These are phyloP conservation scores for Mucor plumbeus DNA, from an alignment of 371 early-diverging fungal species.

Conservation along the genomic window DNA sequence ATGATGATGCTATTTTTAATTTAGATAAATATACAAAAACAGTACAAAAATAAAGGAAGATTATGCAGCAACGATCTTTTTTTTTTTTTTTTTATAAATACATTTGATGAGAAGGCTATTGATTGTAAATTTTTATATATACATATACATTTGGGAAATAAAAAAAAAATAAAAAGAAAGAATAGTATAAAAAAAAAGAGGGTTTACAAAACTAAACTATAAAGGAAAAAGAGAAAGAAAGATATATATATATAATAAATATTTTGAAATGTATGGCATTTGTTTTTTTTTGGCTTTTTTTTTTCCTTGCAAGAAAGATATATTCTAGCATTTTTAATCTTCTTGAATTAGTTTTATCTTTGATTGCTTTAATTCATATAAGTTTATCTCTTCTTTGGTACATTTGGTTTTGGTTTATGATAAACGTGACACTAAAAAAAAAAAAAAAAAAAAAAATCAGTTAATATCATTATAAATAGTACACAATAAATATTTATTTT, in stretches of 20 bases:
- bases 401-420: conserved; percentile 72
- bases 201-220: neutral
- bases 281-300: neutral
- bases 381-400: conserved; percentile 31
- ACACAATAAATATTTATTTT: conserved; percentile 16
- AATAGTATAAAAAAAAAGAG: neutral
- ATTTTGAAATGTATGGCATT: neutral
- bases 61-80: neutral
- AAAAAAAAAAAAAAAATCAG: neutral
- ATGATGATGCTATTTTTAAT: neutral
- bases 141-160: conserved; percentile 6
- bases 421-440: conserved; percentile 78
- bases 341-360: conserved; percentile 15
- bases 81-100: too few relatives aligned
- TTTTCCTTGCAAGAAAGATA: conserved; percentile 1
- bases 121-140: neutral
- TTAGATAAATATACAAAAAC: neutral
- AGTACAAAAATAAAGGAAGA: neutral
- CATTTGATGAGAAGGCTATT: neutral
- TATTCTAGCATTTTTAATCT: conserved; percentile 16
- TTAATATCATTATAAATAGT: neutral
- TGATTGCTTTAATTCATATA: conserved; percentile 1
- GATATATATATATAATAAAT: neutral
- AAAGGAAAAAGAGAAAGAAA: neutral
- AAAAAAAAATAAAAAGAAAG: neutral